Evolutionary conservation across 2,329 filamentous ascomycete genomes (phyloP).

Genomic region (Pestalotiopsis sp.): DNA sequence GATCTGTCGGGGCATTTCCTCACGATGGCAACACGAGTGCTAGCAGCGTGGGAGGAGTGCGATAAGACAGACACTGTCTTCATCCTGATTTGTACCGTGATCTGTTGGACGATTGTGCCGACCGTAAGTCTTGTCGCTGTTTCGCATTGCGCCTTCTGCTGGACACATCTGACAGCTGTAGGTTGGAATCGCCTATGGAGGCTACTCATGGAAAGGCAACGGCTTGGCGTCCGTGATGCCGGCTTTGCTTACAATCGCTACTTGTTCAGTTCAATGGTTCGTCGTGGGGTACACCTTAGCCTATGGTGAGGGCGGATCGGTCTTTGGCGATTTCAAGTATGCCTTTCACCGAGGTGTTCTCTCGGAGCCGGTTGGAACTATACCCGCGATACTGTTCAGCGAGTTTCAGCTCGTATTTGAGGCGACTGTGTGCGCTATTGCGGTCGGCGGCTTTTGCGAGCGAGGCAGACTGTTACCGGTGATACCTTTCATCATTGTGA

Average conservation of each 20-base stretch:
- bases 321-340: slow-evolving; percentile 47
- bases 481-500: slow-evolving; percentile 47
- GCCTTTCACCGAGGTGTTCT: slow-evolving; percentile 47
- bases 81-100: slow-evolving; percentile 50
- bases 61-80: slow-evolving; percentile 54
- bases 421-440: slow-evolving; percentile 52
- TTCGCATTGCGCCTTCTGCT: neutral
- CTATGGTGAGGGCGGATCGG: slow-evolving; percentile 45
- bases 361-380: slow-evolving; percentile 48
- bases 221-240: slow-evolving; percentile 50
- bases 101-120: slow-evolving; percentile 54
- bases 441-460: slow-evolving; percentile 50
- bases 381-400: slow-evolving; percentile 51
- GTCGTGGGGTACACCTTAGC: slow-evolving; percentile 49
- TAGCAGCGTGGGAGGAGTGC: slow-evolving; percentile 50
- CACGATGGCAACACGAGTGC: slow-evolving; percentile 31
- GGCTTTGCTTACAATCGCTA: slow-evolving; percentile 45
- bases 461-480: slow-evolving; percentile 45
- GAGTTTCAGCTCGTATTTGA: slow-evolving; percentile 52
- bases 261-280: slow-evolving; percentile 54
- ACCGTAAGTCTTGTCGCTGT: slow-evolving; percentile 27
- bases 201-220: slow-evolving; percentile 49
- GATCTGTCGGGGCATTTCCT: neutral
- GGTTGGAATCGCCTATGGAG: slow-evolving; percentile 51
- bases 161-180: slow-evolving; percentile 6